These are phyloP conservation scores for Choiromyces venosus DNA, from an alignment of 495 filamentous ascomycete species.

Conservation along the genomic window DNA sequence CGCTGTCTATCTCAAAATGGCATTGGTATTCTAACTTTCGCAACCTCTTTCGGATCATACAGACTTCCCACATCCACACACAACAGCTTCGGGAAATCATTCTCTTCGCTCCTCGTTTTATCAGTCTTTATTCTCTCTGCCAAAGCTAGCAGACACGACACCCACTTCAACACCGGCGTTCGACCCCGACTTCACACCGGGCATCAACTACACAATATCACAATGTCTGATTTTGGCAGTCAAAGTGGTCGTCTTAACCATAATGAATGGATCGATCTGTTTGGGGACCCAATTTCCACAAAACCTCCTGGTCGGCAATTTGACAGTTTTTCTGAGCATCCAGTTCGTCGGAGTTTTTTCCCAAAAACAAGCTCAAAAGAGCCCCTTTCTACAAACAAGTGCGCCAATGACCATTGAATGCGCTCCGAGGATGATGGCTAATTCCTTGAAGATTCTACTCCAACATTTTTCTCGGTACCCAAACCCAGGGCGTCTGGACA, in stretches of 20 bases:
- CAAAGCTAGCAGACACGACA: background rate
- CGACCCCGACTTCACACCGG: background rate
- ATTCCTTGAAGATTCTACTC: slow-evolving; percentile 59
- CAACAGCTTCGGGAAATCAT: background rate
- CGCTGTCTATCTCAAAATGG: background rate
- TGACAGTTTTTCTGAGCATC: slow-evolving; percentile 50
- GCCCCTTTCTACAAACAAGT: slow-evolving; percentile 44
- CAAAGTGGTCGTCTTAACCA: background rate
- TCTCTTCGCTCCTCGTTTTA: background rate
- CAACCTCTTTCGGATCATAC: background rate
- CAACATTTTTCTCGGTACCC: slow-evolving; percentile 75
- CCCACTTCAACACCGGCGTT: background rate
- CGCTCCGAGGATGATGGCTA: slow-evolving; percentile 61
- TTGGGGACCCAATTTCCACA: slow-evolving; percentile 56
- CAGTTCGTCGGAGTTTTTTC: slow-evolving; percentile 49
- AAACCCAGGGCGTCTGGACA: slow-evolving; percentile 66
- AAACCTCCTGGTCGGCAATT: slow-evolving; percentile 50
- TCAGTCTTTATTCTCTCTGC: background rate
- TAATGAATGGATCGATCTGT: slow-evolving; percentile 37
- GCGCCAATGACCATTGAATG: slow-evolving; percentile 42
- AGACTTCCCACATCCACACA: background rate
- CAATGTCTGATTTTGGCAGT: background rate
- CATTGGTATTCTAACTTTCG: background rate
- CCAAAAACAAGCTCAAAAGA: slow-evolving; percentile 47
- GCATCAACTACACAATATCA: background rate